Base-by-base conservation (phyloP, 805 yeast genomes). In the Metschnikowia lochheadii region DNA sequence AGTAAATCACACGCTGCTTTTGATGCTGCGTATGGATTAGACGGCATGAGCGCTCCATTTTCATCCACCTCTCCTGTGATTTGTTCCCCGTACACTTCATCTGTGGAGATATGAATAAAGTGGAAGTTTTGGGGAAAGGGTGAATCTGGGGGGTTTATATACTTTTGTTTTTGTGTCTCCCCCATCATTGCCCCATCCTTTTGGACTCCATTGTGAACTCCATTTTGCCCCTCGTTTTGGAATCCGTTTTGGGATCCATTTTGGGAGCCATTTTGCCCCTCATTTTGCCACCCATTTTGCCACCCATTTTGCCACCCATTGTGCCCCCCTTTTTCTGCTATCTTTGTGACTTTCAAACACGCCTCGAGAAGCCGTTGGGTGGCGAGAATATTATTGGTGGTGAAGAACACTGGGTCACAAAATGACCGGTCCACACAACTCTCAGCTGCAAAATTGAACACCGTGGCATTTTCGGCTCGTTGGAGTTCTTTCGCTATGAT, bases 1-100 rank as follows among this genome's bases (percentile, higher is more conserved):
- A 80, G 68, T 61, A 80, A 57, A 48, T 80, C 85, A 5, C 76
- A 67, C 5, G 82, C 69, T 0, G 83, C 84, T 56, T 81, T 80
- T 11, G 82, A 67, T 0, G 84, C 83, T 4, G 84, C 68, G 51
- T 80, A 80, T 3, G 84, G 84, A 52, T 78, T 80, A 0, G 84
- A 75, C 1, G 85, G 85, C 11, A 63, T 59, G n/a, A 81, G 57
- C 0, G 55, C 53, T 5, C 72, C 62, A 0, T 57, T 33, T 56
- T 79, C 84, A 38, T 63, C 63, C 1, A 63, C 67, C 5, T 49
- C 56, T 0, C 42, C 52, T 1, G 41, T 43, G 6, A 40, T 39
- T 34, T 63, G 67, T 51, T 79, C 82, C 1, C 85, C 85, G 54
- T 80, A 80, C 0, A 81, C 84, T 54, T 80, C 85, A 58, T 80